Conservation (phyloP, 164 flowering plant species). For the Stephania cephalantha region DNA sequence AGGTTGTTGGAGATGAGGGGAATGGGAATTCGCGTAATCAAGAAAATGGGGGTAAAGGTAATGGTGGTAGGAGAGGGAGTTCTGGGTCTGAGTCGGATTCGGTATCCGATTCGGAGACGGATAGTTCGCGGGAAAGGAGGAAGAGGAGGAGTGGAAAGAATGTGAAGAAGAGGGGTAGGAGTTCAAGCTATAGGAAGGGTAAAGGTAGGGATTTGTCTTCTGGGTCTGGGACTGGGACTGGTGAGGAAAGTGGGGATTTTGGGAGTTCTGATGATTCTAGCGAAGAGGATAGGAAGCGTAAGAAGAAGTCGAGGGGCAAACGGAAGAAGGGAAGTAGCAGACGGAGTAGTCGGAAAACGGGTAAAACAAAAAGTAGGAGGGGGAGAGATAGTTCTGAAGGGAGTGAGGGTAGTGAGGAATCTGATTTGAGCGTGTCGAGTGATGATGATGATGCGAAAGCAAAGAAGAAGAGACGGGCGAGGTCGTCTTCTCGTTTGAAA, state of each 20-base stretch:
- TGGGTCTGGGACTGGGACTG: conserved; percentile 29
- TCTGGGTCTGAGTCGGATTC: conserved; percentile 14
- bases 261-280: conserved; percentile 14
- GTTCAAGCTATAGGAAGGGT: conserved; percentile 27
- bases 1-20: conserved; percentile 10
- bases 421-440: conserved; percentile 22
- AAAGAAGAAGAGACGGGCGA: conserved; percentile 14
- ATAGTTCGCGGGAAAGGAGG: conserved; percentile 31
- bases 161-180: conserved; percentile 25
- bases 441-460: conserved; percentile 20
- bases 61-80: neutral
- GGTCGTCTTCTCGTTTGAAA: conserved; percentile 20
- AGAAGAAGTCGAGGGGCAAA: conserved; percentile 16
- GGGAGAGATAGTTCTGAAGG: conserved; percentile 34
- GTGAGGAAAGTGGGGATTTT: conserved; percentile 28
- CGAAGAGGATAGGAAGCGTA: conserved; percentile 14
- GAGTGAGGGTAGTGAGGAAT: conserved; percentile 27
- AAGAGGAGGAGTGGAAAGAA: conserved; percentile 12
- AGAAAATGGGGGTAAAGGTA: neutral
- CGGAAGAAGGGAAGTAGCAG: conserved; percentile 26
- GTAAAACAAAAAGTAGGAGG: conserved; percentile 18
- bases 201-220: conserved; percentile 25
- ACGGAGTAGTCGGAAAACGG: conserved; percentile 24
- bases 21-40: neutral
- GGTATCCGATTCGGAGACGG: conserved; percentile 30